Base-by-base conservation (phyloP, 2,329 filamentous ascomycete species). In the Zymoseptoria brevis region DNA sequence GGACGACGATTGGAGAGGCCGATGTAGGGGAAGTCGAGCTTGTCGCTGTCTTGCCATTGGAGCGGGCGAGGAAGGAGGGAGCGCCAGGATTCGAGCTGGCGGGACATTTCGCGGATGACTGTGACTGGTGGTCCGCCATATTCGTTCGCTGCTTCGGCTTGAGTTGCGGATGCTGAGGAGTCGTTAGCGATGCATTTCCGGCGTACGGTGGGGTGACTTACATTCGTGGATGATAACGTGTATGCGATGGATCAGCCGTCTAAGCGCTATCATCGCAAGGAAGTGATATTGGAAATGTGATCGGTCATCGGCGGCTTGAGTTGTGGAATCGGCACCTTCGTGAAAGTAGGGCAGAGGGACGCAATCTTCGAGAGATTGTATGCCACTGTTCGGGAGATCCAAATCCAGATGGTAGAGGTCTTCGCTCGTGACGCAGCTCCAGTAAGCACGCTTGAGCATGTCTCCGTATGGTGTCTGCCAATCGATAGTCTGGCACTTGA, bases 211-310 rank as follows among this genome's bases (percentile, higher is more conserved):
- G 19, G 8, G 26, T 41, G 13, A 73, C 80, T 72, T 72, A 84
- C 83, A 75, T 62, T 80, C 78, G 59, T 75, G 79, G 26, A 86
- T 75, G 2, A 75, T 74, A 50, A 74, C 73, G 67, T 86, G 79
- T 19, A 84, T 80, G 21, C 79, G 76, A 1, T 78, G 75, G 45
- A 81, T 80, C 2, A 86, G 71, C 22, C 80, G 75, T 19, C 80
- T 75, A 19, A 86, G 74, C 9, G 82, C 80, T 52, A 86, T 80
- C 66, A 85, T 82, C 0, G 83, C 83, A 2, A 81, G 77, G 67
- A 84, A 85, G 64, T 86, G 78, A 60, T 83, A 80, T 61, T 83
- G 79, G 58, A 81, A 83, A 60, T 83, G 78, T 1, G 80, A 79
- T 8, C 75, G 70, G 61, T 82, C 78, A 61, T 82, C 80, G 19